A percentile compares a stretch with the other conserved stretches of the same genome.
These are phyloP conservation scores for Calvatia gigantea DNA, from an alignment of 768 basidiomycete genomes.

Conservation along the genomic window DNA sequence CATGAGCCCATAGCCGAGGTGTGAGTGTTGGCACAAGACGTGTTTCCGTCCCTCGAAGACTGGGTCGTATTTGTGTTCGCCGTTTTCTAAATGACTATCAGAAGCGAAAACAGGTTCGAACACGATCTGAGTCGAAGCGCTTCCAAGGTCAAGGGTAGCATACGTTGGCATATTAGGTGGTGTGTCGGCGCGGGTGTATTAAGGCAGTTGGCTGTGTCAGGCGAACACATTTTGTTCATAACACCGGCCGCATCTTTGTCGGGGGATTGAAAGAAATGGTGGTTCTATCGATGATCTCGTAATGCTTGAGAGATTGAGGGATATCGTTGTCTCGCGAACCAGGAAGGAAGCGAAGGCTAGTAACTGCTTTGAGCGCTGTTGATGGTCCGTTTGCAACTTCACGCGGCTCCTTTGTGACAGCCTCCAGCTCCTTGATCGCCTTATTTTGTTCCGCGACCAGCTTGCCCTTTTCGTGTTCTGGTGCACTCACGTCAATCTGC, in stretches of 20 bases:
- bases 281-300: conserved; percentile 44
- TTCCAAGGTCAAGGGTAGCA: conserved; percentile 53
- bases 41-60: conserved; percentile 66
- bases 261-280: conserved; percentile 64
- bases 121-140: conserved; percentile 96
- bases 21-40: conserved; percentile 36
- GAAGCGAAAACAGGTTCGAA: conserved; percentile 39
- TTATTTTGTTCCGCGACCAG: conserved; percentile 69
- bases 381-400: too few relatives aligned
- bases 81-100: conserved; percentile 22
- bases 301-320: conserved; percentile 64
- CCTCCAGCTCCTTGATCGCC: conserved; percentile 77
- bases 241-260: conserved; percentile 63
- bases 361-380: conserved; percentile 88
- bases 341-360: conserved; percentile 77
- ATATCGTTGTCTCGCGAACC: conserved; percentile 61
- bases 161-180: not conserved
- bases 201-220: conserved; percentile 99
- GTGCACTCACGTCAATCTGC: conserved; percentile 57
- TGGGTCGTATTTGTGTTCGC: conserved; percentile 90
- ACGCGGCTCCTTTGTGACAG: conserved; percentile 56
- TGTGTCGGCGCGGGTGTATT: conserved; percentile 54
- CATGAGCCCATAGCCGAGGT: conserved; percentile 74
- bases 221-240: conserved; percentile 94
- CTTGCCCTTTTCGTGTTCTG: conserved; percentile 72